Evolutionary conservation across 1,139 yeast species (phyloP).

Genomic region (Kodamaea ohmeri): DNA sequence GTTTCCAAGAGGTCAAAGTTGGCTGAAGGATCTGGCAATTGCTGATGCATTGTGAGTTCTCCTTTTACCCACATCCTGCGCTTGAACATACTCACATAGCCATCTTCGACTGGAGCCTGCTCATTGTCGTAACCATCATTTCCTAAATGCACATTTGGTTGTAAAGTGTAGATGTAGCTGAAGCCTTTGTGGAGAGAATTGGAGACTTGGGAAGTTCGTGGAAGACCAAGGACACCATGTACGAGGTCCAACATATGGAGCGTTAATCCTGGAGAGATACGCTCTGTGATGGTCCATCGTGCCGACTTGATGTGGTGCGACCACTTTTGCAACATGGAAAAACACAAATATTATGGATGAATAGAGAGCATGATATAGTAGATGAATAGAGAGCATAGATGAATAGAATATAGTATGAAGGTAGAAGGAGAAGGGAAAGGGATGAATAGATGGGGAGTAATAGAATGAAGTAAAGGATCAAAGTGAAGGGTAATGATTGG

Average conservation of each 20-base stretch:
- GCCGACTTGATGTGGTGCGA: not conserved
- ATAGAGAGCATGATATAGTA: too few relatives aligned
- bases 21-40: conserved; percentile 23
- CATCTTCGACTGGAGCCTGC: conserved; percentile 57
- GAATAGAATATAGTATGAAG: too few relatives aligned
- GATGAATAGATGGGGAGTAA: too few relatives aligned
- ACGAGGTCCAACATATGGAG: conserved; percentile 19
- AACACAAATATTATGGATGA: too few relatives aligned
- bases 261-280: conserved; percentile 19
- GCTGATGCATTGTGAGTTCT: conserved; percentile 38
- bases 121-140: conserved; percentile 80
- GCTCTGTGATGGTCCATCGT: conserved; percentile 21
- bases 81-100: conserved; percentile 33
- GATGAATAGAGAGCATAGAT: too few relatives aligned
- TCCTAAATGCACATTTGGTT: conserved; percentile 49
- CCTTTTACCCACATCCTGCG: conserved; percentile 88
- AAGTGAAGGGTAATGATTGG: too few relatives aligned
- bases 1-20: conserved; percentile 45
- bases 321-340: conserved; percentile 2
- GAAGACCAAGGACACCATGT: conserved; percentile 15
- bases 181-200: conserved; percentile 48
- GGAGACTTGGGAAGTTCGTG: not conserved
- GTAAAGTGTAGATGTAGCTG: conserved; percentile 62
- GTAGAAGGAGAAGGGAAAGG: too few relatives aligned
- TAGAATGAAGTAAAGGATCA: too few relatives aligned